Percentiles rank a stretch among this genome's conserved stretches.
Conservation (phyloP, 345 rosid genomes). For the Salix arbutifolia region DNA sequence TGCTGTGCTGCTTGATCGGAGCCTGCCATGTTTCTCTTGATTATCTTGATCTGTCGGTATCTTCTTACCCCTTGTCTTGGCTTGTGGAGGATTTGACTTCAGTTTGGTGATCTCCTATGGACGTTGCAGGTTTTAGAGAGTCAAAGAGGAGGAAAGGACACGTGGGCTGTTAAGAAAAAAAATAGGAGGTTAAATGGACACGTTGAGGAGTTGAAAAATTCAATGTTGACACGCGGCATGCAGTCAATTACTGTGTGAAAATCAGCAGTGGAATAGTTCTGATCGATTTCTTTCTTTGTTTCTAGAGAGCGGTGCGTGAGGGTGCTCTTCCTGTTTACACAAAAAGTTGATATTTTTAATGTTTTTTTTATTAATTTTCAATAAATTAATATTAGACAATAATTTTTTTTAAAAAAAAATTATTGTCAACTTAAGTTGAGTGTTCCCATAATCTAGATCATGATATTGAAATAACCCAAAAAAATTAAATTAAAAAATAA, state of each 20-base stretch:
- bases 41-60: neutral
- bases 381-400: too few relatives aligned
- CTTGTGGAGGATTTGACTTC: neutral
- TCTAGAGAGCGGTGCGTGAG: too few relatives aligned
- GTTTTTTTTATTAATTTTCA: too few relatives aligned
- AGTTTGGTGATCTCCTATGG: neutral
- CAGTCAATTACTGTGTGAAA: neutral
- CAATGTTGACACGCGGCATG: neutral
- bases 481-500: too few relatives aligned
- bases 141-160: neutral
- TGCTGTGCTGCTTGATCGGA: constrained; percentile 33
- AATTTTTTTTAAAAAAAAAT: too few relatives aligned
- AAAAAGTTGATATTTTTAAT: too few relatives aligned
- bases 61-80: neutral
- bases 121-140: neutral
- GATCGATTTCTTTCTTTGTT: too few relatives aligned
- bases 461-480: too few relatives aligned
- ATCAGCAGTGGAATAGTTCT: neutral
- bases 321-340: too few relatives aligned
- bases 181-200: neutral
- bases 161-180: neutral
- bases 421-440: too few relatives aligned
- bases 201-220: neutral
- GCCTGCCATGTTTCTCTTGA: constrained; percentile 27
- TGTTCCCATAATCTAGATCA: rapidly evolving